These are phyloP conservation scores for Beauveria australis DNA, from an alignment of 2,329 filamentous ascomycete species.

Conservation along the genomic window DNA sequence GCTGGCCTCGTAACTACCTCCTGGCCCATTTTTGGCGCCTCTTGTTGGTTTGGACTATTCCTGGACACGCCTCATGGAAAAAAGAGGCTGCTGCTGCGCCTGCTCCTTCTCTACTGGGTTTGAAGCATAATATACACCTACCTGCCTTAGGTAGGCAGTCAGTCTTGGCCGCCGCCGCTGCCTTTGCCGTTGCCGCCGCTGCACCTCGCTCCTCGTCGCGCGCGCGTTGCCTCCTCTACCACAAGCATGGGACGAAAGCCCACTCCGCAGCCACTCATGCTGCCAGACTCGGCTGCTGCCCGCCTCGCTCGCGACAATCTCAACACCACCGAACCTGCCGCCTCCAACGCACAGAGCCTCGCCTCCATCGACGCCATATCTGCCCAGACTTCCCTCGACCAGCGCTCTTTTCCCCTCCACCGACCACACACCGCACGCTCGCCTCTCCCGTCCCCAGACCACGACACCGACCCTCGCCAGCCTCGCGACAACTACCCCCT, in stretches of 20 bases:
- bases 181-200: not conserved
- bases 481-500: conserved; percentile 6
- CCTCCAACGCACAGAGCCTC: conserved; percentile 16
- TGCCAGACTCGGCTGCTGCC: conserved; percentile 33
- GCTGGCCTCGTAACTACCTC: not conserved
- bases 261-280: conserved; percentile 49
- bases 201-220: not conserved
- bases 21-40: not conserved
- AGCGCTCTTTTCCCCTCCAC: conserved; percentile 28
- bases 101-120: not conserved
- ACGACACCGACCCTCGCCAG: conserved; percentile 2
- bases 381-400: conserved; percentile 26
- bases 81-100: conserved; percentile 4
- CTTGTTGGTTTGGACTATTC: not conserved
- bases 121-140: not conserved
- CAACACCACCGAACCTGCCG: not conserved
- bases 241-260: conserved; percentile 47
- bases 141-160: not conserved
- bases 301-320: conserved; percentile 15
- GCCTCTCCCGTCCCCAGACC: conserved; percentile 16
- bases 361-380: conserved; percentile 31
- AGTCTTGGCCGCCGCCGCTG: not conserved
- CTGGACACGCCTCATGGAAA: not conserved
- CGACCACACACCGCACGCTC: conserved; percentile 4
- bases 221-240: not conserved